Conservation (phyloP, 2,329 filamentous ascomycete genomes). For the Botryotinia convoluta region DNA sequence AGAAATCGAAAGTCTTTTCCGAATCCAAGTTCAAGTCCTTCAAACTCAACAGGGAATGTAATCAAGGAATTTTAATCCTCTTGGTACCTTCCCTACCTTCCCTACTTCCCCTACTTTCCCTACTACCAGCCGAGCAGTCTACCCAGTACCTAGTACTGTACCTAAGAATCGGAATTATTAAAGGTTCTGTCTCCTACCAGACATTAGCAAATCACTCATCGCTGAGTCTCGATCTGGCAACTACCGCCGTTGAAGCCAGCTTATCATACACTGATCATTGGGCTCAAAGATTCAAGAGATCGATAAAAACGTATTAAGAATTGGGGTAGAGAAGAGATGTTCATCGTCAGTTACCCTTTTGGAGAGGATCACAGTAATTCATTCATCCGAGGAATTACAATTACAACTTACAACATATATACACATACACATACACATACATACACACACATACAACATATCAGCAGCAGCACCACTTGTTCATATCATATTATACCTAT, state of each 20-base stretch:
- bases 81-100: neutral
- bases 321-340: neutral
- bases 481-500: neutral
- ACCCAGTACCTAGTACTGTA: neutral
- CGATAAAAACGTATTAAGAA: neutral
- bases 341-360: constrained; percentile 3
- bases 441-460: neutral
- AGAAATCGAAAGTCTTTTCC: constrained; percentile 2
- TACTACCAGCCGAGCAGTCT: neutral
- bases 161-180: neutral
- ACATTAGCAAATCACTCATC: neutral
- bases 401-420: neutral
- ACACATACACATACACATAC: neutral
- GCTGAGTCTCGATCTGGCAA: neutral
- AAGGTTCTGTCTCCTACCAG: neutral
- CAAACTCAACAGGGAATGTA: neutral
- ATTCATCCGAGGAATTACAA: neutral
- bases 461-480: neutral
- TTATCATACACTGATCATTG: neutral
- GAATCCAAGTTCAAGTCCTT: neutral
- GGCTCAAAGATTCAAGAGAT: neutral
- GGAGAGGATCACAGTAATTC: neutral
- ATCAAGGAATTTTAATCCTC: neutral
- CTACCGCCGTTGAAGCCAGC: neutral
- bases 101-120: neutral